Evolutionary conservation across 2,329 filamentous ascomycete species (phyloP).

Genomic region (Sordariomycetes sp.): DNA sequence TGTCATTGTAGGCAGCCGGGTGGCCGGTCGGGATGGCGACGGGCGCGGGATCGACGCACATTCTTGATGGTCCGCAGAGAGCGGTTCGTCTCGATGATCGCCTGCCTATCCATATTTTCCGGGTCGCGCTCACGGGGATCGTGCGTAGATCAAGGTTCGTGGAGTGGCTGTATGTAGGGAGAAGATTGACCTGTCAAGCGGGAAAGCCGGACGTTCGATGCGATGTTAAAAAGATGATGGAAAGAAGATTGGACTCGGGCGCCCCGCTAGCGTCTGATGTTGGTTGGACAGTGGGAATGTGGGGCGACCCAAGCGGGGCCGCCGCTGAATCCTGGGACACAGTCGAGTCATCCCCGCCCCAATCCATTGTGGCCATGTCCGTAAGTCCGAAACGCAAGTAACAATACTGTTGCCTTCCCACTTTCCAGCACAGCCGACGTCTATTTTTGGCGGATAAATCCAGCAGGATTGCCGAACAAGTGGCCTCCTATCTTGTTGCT

Average conservation of each 20-base stretch:
- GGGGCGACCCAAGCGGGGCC: neutral
- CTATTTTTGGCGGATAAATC: neutral
- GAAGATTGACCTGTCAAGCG: neutral
- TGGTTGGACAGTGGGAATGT: neutral
- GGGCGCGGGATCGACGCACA: slow-evolving; percentile 34
- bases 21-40: neutral
- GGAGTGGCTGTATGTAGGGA: neutral
- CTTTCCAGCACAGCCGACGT: neutral
- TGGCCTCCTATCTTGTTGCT: no score
- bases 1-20: neutral
- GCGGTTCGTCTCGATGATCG: slow-evolving; percentile 63
- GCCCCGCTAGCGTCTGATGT: neutral
- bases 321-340: neutral
- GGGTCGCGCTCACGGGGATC: neutral
- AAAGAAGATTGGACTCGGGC: neutral
- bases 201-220: neutral
- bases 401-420: no score
- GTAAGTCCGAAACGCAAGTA: neutral
- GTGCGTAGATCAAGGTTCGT: neutral
- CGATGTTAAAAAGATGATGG: neutral
- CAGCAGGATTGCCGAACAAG: no score
- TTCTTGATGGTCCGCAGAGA: slow-evolving; percentile 82
- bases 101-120: slow-evolving; percentile 37
- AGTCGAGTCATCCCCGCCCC: neutral
- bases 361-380: no score